Evolutionary conservation across 176 grass and related monocot species (phyloP).

Genomic region (Dendrocalamus sinicus): DNA sequence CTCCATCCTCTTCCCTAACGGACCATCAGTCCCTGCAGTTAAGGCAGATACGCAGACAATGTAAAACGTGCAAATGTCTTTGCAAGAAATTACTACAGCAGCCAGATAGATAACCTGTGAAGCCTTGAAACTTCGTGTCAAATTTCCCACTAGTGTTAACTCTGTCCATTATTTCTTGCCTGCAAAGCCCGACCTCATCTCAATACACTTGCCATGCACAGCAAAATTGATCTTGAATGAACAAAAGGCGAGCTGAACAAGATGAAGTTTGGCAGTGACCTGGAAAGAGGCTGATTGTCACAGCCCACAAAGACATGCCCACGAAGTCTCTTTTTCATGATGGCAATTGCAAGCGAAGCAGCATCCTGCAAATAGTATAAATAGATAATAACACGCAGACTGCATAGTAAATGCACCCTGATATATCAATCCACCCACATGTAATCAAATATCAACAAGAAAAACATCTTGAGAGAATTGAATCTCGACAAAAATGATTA

Average conservation of each 20-base stretch:
- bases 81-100: not conserved
- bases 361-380: conserved; percentile 56
- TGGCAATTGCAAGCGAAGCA: conserved; percentile 59
- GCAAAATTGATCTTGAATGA: not conserved
- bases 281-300: conserved; percentile 64
- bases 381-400: conserved; percentile 1
- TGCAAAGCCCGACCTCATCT: conserved; percentile 36
- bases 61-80: conserved; percentile 1
- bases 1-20: conserved; percentile 80
- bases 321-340: conserved; percentile 56
- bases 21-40: conserved; percentile 63
- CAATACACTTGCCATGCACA: not conserved
- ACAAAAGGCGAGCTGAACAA: not conserved
- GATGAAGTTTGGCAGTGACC: conserved; percentile 40
- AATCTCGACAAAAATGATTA: not conserved
- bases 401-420: conserved; percentile 9
- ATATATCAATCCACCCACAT: not conserved
- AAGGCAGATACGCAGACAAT: conserved; percentile 2
- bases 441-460: not conserved
- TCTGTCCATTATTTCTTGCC: conserved; percentile 87
- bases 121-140: conserved; percentile 66
- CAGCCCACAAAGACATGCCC: conserved; percentile 57
- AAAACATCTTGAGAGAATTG: not conserved
- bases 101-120: conserved; percentile 55
- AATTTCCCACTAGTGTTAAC: conserved; percentile 76